Evolutionary conservation across 768 basidiomycete genomes (phyloP).

Genomic region (Galerina marginata): DNA sequence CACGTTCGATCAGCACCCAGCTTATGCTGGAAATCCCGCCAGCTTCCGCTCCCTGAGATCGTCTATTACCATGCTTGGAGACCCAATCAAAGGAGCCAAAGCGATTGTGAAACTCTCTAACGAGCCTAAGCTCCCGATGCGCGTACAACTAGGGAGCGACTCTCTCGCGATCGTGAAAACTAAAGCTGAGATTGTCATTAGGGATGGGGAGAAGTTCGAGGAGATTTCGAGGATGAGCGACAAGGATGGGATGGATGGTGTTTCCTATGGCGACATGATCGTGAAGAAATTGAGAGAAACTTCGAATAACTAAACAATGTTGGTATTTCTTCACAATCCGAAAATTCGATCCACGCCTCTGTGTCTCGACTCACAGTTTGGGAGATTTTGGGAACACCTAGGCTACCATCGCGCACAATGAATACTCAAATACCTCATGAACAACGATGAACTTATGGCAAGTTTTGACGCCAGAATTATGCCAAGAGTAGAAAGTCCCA

Average conservation of each 20-base stretch:
- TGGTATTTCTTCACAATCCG: too few relatives aligned
- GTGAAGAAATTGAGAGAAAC: neutral
- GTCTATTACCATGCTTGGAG: constrained; percentile 9
- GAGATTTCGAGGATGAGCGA: constrained; percentile 15
- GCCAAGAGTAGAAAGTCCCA: too few relatives aligned
- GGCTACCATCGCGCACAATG: too few relatives aligned
- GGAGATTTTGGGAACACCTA: too few relatives aligned
- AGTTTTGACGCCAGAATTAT: too few relatives aligned
- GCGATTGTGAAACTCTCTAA: constrained; percentile 16
- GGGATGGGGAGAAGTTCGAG: constrained; percentile 9
- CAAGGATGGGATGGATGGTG: constrained; percentile 10
- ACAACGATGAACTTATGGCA: too few relatives aligned
- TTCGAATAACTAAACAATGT: neutral
- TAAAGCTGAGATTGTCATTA: constrained; percentile 8
- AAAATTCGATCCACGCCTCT: too few relatives aligned
- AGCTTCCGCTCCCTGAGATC: constrained; percentile 11
- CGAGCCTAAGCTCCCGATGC: constrained; percentile 12
- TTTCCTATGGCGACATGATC: constrained; percentile 9
- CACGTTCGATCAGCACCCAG: constrained; percentile 12
- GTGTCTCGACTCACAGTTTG: too few relatives aligned
- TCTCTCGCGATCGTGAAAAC: constrained; percentile 14
- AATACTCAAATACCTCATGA: too few relatives aligned
- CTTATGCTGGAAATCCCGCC: constrained; percentile 10
- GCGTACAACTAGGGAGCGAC: constrained; percentile 20
- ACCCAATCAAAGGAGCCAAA: constrained; percentile 16